phyloP scores from a whole-genome alignment of 2,329 filamentous ascomycete species.

The Botrytis paeoniae region DNA sequence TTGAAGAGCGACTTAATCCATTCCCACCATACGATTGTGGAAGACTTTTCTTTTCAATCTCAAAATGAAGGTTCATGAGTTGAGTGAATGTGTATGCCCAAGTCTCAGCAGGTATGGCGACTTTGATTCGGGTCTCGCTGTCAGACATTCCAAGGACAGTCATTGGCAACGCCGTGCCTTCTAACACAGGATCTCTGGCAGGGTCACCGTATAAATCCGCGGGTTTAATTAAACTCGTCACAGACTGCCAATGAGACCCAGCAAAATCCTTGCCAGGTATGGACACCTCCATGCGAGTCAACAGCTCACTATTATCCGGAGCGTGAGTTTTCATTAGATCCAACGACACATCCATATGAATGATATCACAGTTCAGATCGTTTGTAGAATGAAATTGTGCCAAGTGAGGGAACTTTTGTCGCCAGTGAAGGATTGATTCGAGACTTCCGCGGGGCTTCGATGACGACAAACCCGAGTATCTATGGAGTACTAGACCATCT shows the following conservation, averaged over 20 bases:
- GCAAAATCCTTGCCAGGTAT: constrained; percentile 53
- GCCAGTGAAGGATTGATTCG: constrained; percentile 56
- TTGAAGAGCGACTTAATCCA: constrained; percentile 38
- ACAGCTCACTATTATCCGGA: constrained; percentile 57
- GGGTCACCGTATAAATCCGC: constrained; percentile 41
- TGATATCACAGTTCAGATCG: constrained; percentile 54
- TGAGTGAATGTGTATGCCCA: constrained; percentile 36
- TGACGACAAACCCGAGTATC: constrained; percentile 28
- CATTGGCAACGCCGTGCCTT: constrained; percentile 22
- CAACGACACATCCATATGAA: constrained; percentile 61
- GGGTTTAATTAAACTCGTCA: constrained; percentile 57
- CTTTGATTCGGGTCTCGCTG: constrained; percentile 31
- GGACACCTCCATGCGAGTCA: constrained; percentile 57
- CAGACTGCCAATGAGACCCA: constrained; percentile 58
- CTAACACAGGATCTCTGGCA: constrained; percentile 39
- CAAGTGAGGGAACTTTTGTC: constrained; percentile 55
- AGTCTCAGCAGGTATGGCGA: constrained; percentile 34
- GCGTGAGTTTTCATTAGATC: constrained; percentile 57
- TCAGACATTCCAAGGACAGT: constrained; percentile 24
- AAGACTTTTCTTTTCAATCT: constrained; percentile 45
- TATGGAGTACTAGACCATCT: constrained; percentile 28
- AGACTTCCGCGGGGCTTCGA: constrained; percentile 40
- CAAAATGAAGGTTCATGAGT: constrained; percentile 29
- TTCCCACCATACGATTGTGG: constrained; percentile 38
- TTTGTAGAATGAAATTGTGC: constrained; percentile 50